A percentile compares a stretch with the other conserved stretches of the same genome.
Conservation (phyloP, 208 protist species). For the Wallacemonas collosoma region DNA sequence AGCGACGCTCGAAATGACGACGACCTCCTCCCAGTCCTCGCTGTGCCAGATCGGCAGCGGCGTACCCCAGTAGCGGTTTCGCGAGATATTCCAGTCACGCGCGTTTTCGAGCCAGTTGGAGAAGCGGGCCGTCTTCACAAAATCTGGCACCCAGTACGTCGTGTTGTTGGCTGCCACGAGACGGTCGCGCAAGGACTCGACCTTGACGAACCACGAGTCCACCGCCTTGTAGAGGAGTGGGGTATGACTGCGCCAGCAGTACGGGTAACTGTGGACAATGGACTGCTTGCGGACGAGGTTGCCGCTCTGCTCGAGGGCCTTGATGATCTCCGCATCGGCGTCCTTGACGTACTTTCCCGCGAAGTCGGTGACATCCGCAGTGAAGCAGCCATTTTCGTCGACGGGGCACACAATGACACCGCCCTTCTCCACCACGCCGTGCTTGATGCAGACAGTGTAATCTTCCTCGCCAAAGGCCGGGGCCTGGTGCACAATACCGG, state of each 20-base stretch:
- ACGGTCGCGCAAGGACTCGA: conserved; percentile 95
- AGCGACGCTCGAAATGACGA: conserved; percentile 95
- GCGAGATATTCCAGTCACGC: conserved; percentile 98
- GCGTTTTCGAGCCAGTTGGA: conserved; percentile 99
- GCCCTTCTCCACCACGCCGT: conserved; percentile 94
- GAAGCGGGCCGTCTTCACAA: conserved; percentile 98
- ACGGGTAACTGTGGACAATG: conserved; percentile 99
- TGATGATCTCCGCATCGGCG: conserved; percentile 95
- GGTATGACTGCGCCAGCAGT: conserved; percentile 99
- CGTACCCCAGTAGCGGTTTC: conserved; percentile 99
- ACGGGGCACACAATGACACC: conserved; percentile 95
- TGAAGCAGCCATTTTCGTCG: conserved; percentile 98
- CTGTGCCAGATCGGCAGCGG: conserved; percentile 99
- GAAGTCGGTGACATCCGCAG: conserved; percentile 95
- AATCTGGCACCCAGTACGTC: conserved; percentile 98
- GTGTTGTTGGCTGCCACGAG: conserved; percentile 95
- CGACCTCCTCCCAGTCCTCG: conserved; percentile 96
- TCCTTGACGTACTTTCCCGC: conserved; percentile 98
- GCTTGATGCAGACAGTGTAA: conserved; percentile 95
- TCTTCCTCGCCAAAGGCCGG: conserved; percentile 99
- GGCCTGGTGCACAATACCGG: conserved; percentile 99
- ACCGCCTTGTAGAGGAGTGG: conserved; percentile 98
- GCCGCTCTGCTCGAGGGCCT: conserved; percentile 91
- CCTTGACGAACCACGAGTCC: conserved; percentile 99
- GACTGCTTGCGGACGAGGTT: conserved; percentile 89